Percentiles rank a stretch among this genome's conserved stretches.
These are phyloP conservation scores for Botrytis cinerea DNA, from an alignment of 2,329 filamentous ascomycete genomes.

Conservation along the genomic window DNA sequence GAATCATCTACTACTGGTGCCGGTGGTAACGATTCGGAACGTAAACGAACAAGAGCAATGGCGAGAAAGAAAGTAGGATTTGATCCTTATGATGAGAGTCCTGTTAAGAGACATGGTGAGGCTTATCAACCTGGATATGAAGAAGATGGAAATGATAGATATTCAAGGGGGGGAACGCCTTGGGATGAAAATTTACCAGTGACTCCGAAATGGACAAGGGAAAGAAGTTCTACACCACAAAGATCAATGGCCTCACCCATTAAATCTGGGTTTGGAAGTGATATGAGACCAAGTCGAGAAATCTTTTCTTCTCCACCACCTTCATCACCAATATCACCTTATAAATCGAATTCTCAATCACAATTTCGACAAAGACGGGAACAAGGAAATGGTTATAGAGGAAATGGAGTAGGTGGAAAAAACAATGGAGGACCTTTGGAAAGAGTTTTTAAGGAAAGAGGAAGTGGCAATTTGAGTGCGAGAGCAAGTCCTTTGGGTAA, in stretches of 20 bases:
- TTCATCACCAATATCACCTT: slow-evolving; percentile 14
- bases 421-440: not conserved
- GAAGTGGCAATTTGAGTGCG: not conserved
- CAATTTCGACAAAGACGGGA: not conserved
- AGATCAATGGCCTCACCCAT: not conserved
- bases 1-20: slow-evolving; percentile 67
- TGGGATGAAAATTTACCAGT: slow-evolving; percentile 25
- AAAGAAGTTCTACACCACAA: slow-evolving; percentile 15
- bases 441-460: not conserved
- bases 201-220: slow-evolving; percentile 13
- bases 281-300: not conserved
- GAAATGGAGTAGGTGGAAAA: not conserved
- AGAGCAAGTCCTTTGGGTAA: slow-evolving; percentile 20
- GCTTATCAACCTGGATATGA: slow-evolving; percentile 54
- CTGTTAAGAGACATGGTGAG: slow-evolving; percentile 62
- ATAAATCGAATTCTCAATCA: slow-evolving; percentile 1
- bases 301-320: not conserved
- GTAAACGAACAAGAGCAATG: slow-evolving; percentile 60
- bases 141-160: slow-evolving; percentile 32
- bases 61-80: slow-evolving; percentile 65
- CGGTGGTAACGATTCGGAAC: slow-evolving; percentile 60
- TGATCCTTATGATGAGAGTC: slow-evolving; percentile 72
- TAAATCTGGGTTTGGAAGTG: too few relatives aligned
- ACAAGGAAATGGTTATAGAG: not conserved
- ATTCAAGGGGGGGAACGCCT: slow-evolving; percentile 32